These are phyloP conservation scores for Xylariomycetidae sp. DNA, from an alignment of 2,329 filamentous ascomycete species.

Conservation along the genomic window DNA sequence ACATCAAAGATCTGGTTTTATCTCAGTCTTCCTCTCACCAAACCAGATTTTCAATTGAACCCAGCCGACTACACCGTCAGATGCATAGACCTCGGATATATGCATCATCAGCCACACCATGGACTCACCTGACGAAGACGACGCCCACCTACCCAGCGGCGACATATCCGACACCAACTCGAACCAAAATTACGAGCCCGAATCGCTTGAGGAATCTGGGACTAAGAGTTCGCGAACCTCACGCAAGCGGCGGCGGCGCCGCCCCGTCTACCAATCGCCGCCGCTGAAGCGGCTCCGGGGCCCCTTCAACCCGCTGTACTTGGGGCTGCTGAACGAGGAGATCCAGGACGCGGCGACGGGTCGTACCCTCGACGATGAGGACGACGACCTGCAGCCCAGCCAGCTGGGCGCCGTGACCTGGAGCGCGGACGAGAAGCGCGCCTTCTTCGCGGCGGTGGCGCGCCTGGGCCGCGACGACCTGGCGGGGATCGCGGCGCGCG, in stretches of 20 bases:
- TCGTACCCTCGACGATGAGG: constrained; percentile 24
- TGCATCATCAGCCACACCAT: constrained; percentile 10
- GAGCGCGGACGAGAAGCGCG: constrained; percentile 63
- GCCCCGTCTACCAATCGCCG: constrained; percentile 17
- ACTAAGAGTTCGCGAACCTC: not conserved
- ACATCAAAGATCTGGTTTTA: too few relatives aligned
- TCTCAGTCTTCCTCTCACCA: too few relatives aligned
- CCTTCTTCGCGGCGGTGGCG: constrained; percentile 60
- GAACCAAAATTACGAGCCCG: not conserved
- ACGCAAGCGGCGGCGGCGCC: constrained; percentile 11
- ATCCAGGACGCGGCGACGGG: constrained; percentile 46
- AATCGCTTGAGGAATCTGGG: not conserved
- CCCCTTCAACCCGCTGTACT: constrained; percentile 39
- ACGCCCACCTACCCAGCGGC: too few relatives aligned
- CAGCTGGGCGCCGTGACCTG: constrained; percentile 68
- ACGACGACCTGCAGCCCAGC: constrained; percentile 29
- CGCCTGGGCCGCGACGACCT: constrained; percentile 59
- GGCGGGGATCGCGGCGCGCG: constrained; percentile 51
- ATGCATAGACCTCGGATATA: constrained; percentile 12
- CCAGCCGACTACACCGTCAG: too few relatives aligned
- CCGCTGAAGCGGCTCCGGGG: constrained; percentile 42
- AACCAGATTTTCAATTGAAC: too few relatives aligned
- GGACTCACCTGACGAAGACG: not conserved
- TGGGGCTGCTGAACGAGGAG: constrained; percentile 49
- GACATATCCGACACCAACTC: not conserved